A percentile compares a stretch with the other conserved stretches of the same genome.
Conservation (phyloP, 805 yeast species). For the Candida sonorensis region DNA sequence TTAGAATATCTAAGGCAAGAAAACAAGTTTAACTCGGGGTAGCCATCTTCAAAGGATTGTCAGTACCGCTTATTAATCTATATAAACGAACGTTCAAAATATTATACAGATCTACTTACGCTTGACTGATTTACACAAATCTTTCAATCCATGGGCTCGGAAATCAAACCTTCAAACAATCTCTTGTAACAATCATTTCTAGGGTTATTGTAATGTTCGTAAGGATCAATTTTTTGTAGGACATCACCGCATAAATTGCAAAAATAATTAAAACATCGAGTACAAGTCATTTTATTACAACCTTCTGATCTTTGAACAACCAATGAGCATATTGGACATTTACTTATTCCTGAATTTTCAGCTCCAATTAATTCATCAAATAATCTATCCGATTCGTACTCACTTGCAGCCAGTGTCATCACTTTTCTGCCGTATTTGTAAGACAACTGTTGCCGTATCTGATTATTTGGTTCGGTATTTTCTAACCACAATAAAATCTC, state of each 20-base stretch:
- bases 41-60: too few relatives aligned
- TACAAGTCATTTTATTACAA: slow-evolving; percentile 57
- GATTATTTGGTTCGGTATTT: slow-evolving; percentile 29
- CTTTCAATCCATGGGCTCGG: too few relatives aligned
- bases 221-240: slow-evolving; percentile 36
- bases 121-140: too few relatives aligned
- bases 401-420: slow-evolving; percentile 36
- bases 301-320: slow-evolving; percentile 53
- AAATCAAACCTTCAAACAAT: slow-evolving; percentile 50
- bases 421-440: slow-evolving; percentile 39
- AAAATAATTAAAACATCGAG: slow-evolving; percentile 39
- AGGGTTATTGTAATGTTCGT: slow-evolving; percentile 42
- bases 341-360: slow-evolving; percentile 34
- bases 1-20: slow-evolving; percentile 38
- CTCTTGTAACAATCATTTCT: slow-evolving; percentile 39
- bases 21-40: too few relatives aligned
- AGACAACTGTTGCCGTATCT: slow-evolving; percentile 20
- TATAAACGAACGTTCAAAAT: too few relatives aligned
- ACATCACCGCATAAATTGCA: slow-evolving; percentile 49
- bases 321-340: slow-evolving; percentile 47
- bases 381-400: slow-evolving; percentile 38
- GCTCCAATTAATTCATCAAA: slow-evolving; percentile 37
- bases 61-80: too few relatives aligned
- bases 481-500: slow-evolving; percentile 31
- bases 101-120: too few relatives aligned